A percentile compares a stretch with the other conserved stretches of the same genome.
These are phyloP conservation scores for Poterioochromonas sp. DNA, from an alignment of 352 stramenopile genomes.

Conservation along the genomic window DNA sequence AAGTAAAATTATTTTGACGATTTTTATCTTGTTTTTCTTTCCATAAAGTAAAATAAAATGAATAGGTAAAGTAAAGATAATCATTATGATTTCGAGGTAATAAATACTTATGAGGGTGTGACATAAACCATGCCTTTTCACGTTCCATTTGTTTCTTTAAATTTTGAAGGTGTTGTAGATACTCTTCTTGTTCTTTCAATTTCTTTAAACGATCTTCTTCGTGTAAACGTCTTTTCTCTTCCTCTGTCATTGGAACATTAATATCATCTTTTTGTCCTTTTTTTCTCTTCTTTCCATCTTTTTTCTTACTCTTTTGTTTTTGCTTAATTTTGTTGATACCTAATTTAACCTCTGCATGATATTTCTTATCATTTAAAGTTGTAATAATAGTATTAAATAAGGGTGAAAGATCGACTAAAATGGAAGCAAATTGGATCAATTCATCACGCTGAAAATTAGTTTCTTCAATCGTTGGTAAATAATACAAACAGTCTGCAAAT, in stretches of 20 bases:
- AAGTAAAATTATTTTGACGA: too few relatives aligned
- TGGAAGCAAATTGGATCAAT: neutral
- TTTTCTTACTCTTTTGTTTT: constrained; percentile 4
- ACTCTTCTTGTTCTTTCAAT: neutral
- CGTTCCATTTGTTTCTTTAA: too few relatives aligned
- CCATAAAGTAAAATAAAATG: too few relatives aligned
- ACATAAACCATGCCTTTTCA: constrained; percentile 17
- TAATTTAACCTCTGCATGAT: neutral
- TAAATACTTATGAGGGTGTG: constrained; percentile 8
- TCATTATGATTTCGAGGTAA: neutral
- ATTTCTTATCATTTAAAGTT: neutral
- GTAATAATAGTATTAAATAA: neutral
- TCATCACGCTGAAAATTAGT: neutral
- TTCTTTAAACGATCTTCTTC: neutral
- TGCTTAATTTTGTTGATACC: constrained; percentile 1
- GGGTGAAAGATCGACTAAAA: neutral
- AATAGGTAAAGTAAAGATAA: neutral
- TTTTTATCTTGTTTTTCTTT: too few relatives aligned
- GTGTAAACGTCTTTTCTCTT: neutral
- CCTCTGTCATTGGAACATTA: neutral
- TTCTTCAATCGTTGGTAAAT: neutral
- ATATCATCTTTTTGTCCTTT: neutral
- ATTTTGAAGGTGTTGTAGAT: too few relatives aligned
- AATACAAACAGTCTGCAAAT: neutral
- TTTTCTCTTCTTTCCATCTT: too few relatives aligned